These are phyloP conservation scores for Skeletonema marinoi DNA, from an alignment of 108 stramenopile genomes.

Conservation along the genomic window DNA sequence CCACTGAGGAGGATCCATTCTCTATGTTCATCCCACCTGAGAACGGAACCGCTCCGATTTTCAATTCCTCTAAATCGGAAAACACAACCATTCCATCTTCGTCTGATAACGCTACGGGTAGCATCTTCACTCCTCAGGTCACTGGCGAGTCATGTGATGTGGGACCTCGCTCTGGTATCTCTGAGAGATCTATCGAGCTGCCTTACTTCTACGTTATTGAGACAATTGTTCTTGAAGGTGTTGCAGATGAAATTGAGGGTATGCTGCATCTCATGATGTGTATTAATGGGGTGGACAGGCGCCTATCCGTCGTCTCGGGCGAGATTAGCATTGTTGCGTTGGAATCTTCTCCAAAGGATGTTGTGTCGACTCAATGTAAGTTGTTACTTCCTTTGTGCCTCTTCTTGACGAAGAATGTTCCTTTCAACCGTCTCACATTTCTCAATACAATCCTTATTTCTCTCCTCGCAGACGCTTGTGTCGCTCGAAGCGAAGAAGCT, in stretches of 20 bases:
- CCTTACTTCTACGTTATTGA: background rate
- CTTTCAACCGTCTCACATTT: background rate
- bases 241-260: background rate
- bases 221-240: background rate
- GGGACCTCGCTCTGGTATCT: background rate
- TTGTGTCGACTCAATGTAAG: background rate
- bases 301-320: background rate
- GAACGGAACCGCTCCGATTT: background rate
- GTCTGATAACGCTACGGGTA: background rate
- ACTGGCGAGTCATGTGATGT: background rate
- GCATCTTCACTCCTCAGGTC: background rate
- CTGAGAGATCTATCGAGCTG: background rate
- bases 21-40: background rate
- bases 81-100: background rate
- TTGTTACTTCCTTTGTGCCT: background rate
- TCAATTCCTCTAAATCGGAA: background rate
- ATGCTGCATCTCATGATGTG: background rate
- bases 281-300: background rate
- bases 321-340: background rate
- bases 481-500: background rate
- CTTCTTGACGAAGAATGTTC: background rate
- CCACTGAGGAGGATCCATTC: background rate
- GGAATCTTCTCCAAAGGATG: background rate
- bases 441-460: background rate
- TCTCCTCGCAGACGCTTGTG: background rate